Conservation (phyloP, 179 eudicot species). For the Camellia oleifera region DNA sequence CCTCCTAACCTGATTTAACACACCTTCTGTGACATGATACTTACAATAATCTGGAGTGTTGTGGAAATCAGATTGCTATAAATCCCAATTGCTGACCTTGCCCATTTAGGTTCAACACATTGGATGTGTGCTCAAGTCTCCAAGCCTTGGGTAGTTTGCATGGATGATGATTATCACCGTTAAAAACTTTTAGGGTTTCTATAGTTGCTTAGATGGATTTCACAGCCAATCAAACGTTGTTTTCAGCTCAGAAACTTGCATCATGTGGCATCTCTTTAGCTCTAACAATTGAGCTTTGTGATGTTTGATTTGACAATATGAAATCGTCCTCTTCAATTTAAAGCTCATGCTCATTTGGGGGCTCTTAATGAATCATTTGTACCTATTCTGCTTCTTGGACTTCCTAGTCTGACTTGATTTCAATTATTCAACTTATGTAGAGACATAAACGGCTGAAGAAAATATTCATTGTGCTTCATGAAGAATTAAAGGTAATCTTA, state of each 20-base stretch:
- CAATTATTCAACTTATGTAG: constrained; percentile 39
- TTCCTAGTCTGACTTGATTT: constrained; percentile 15
- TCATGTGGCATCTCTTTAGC: neutral
- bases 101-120: constrained; percentile 1
- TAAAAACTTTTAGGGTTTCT: neutral
- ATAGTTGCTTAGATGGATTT: neutral
- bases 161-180: neutral
- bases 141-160: neutral
- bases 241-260: neutral
- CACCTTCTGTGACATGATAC: neutral
- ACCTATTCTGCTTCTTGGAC: neutral
- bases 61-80: constrained; percentile 3
- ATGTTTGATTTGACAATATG: neutral
- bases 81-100: neutral
- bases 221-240: neutral
- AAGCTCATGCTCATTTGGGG: neutral
- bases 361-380: too few relatives aligned
- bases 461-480: constrained; percentile 85
- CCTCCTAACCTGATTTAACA: neutral
- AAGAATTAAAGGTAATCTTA: constrained; percentile 70
- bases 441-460: constrained; percentile 80
- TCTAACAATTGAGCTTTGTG: neutral
- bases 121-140: neutral
- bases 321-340: neutral
- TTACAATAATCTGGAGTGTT: neutral